Conservation (phyloP, 176 grass and related monocot genomes). For the Paspalum vaginatum region DNA sequence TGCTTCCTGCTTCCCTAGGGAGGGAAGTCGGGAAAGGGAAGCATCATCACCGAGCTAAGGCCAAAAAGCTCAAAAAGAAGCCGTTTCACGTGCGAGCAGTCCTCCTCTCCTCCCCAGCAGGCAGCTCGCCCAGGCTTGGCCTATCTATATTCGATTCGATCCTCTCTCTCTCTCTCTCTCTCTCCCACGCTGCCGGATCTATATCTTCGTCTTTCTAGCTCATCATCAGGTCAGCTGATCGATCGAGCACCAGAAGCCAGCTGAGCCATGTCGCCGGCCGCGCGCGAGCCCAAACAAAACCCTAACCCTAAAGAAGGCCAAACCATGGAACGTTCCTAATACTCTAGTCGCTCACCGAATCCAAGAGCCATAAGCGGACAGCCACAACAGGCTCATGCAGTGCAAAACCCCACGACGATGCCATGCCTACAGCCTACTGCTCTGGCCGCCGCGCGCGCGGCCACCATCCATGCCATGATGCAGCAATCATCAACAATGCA, state of each 20-base stretch:
- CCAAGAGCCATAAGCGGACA: constrained; percentile 37
- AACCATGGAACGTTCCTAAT: constrained; percentile 31
- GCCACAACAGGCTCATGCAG: constrained; percentile 38
- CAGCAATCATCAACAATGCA: constrained; percentile 37
- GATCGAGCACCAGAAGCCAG: constrained; percentile 18
- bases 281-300: constrained; percentile 54
- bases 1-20: constrained; percentile 52
- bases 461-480: constrained; percentile 44
- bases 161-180: neutral
- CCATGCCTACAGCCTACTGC: neutral
- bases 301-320: constrained; percentile 65
- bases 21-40: constrained; percentile 42
- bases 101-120: too few species aligned
- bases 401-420: constrained; percentile 63
- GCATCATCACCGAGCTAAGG: constrained; percentile 30
- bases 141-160: too few species aligned
- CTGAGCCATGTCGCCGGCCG: constrained; percentile 25
- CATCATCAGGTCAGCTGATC: constrained; percentile 33
- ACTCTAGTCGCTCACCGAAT: constrained; percentile 38
- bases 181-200: neutral
- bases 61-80: constrained; percentile 36
- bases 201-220: constrained; percentile 27
- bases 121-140: too few species aligned
- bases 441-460: too few species aligned
- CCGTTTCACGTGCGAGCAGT: constrained; percentile 68